Conservation (phyloP, 768 basidiomycete species). For the Pulveroboletus frians region DNA sequence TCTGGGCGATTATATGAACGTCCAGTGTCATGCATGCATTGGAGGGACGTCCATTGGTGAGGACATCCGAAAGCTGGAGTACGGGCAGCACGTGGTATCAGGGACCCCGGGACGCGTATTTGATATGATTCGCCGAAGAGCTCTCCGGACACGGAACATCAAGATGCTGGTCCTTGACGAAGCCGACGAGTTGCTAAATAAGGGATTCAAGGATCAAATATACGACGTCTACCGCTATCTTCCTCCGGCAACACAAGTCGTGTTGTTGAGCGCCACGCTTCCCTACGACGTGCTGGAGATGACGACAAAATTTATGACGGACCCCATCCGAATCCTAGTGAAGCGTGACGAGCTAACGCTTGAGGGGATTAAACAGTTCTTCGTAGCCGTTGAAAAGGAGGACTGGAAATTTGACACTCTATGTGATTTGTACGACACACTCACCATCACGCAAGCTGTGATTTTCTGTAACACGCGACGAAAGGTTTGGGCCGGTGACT, state of each 20-base stretch:
- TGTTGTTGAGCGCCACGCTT: slow-evolving; percentile 91
- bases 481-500: slow-evolving; percentile 55
- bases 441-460: slow-evolving; percentile 98
- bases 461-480: slow-evolving; percentile 98
- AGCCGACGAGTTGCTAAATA: slow-evolving; percentile 94
- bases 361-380: slow-evolving; percentile 95
- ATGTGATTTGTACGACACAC: slow-evolving; percentile 95
- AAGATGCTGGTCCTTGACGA: slow-evolving; percentile 96
- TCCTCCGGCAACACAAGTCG: slow-evolving; percentile 95
- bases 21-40: slow-evolving; percentile 97
- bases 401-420: slow-evolving; percentile 99
- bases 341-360: slow-evolving; percentile 99
- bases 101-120: slow-evolving; percentile 98
- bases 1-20: slow-evolving; percentile 98
- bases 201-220: slow-evolving; percentile 99
- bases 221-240: slow-evolving; percentile 98
- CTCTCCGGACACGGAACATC: slow-evolving; percentile 91
- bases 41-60: slow-evolving; percentile 97
- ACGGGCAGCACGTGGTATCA: slow-evolving; percentile 95
- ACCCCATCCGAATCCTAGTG: slow-evolving; percentile 96
- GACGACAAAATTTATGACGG: slow-evolving; percentile 99
- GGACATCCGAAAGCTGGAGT: slow-evolving; percentile 95
- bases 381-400: slow-evolving; percentile 98
- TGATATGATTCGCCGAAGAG: slow-evolving; percentile 96
- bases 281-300: slow-evolving; percentile 97